phyloP scores from a whole-genome alignment of 2,329 filamentous ascomycete genomes.

The Chaetomium globosum region DNA sequence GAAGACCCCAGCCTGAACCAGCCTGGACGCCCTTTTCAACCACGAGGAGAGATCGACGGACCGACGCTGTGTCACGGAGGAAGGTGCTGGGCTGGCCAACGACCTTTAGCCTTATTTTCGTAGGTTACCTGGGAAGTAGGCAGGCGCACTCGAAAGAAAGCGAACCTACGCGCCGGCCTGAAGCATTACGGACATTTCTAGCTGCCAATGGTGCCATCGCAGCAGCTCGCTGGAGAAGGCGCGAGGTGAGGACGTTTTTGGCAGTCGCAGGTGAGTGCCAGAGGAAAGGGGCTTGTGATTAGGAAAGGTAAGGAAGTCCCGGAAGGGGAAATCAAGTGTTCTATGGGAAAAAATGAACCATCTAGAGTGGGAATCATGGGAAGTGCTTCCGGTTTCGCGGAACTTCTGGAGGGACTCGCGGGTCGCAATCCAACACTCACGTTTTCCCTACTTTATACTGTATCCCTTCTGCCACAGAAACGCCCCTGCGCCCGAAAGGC shows the following conservation, averaged over 20 bases:
- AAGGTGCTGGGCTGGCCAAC: not conserved
- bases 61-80: not conserved
- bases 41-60: not conserved
- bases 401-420: not conserved
- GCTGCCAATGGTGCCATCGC: not conserved
- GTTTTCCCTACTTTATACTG: slow-evolving; percentile 42
- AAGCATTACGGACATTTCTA: not conserved
- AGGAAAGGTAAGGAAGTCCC: not conserved
- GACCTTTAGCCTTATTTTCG: not conserved
- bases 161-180: not conserved
- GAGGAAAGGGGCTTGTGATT: not conserved
- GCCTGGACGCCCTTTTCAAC: not conserved
- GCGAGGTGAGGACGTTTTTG: not conserved
- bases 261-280: not conserved
- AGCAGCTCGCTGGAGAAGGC: not conserved
- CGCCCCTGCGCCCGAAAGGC: slow-evolving; percentile 49
- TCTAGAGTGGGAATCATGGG: not conserved
- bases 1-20: not conserved
- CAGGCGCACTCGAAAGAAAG: not conserved
- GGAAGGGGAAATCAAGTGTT: not conserved
- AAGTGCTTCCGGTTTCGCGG: not conserved
- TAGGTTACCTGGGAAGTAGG: not conserved
- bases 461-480: slow-evolving; percentile 58
- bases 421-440: not conserved
- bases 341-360: not conserved